These are phyloP conservation scores for Groenewaldozyma auringiensis DNA, from an alignment of 1,139 yeast genomes.

Conservation along the genomic window DNA sequence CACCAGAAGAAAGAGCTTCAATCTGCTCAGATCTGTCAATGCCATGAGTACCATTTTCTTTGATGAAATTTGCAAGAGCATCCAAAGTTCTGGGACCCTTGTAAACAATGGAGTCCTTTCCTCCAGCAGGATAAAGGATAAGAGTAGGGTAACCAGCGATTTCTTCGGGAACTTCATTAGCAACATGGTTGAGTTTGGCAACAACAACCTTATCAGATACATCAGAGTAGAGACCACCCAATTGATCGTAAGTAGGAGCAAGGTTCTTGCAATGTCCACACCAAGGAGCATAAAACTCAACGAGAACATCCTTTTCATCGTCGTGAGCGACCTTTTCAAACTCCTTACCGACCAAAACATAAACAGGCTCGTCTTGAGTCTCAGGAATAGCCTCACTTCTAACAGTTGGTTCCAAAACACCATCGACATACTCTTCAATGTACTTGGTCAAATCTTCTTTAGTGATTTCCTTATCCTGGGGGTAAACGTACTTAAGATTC, in stretches of 20 bases:
- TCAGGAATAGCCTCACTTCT: slow-evolving; percentile 88
- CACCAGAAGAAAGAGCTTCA: slow-evolving; percentile 10
- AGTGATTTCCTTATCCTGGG: slow-evolving; percentile 40
- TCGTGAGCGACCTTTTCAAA: slow-evolving; percentile 66
- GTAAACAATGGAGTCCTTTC: slow-evolving; percentile 65
- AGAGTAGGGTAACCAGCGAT: slow-evolving; percentile 93
- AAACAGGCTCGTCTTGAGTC: slow-evolving; percentile 63
- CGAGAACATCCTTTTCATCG: slow-evolving; percentile 72
- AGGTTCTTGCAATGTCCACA: slow-evolving; percentile 97
- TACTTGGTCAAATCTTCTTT: slow-evolving; percentile 47
- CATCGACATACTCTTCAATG: slow-evolving; percentile 56
- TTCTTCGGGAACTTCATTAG: slow-evolving; percentile 76
- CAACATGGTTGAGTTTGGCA: slow-evolving; percentile 85
- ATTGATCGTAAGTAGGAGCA: slow-evolving; percentile 87
- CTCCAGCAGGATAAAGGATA: slow-evolving; percentile 87
- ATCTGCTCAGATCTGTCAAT: slow-evolving; percentile 42
- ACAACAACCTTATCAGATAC: slow-evolving; percentile 53
- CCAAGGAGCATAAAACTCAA: slow-evolving; percentile 98
- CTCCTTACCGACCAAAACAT: slow-evolving; percentile 76
- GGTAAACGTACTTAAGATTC: slow-evolving; percentile 63
- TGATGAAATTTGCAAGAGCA: slow-evolving; percentile 60
- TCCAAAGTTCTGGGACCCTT: slow-evolving; percentile 71
- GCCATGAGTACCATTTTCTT: slow-evolving; percentile 52
- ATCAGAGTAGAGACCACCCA: slow-evolving; percentile 58
- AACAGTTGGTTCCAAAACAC: slow-evolving; percentile 60